Percentiles rank a stretch among this genome's conserved stretches.
phyloP scores from a whole-genome alignment of 2,329 filamentous ascomycete genomes.

The Epicoccum nigrum region DNA sequence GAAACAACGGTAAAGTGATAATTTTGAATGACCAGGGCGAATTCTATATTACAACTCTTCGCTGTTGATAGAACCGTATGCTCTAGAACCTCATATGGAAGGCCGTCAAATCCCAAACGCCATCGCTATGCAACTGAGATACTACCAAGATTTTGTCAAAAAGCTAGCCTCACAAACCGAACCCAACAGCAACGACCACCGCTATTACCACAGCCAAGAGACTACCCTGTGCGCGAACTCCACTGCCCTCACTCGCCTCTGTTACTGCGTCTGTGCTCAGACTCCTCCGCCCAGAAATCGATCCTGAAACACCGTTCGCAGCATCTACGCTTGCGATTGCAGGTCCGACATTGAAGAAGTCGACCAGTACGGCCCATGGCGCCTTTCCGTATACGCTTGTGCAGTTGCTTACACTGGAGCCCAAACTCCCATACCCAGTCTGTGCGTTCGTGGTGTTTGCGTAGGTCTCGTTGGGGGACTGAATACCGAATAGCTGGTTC shows the following conservation, averaged over 20 bases:
- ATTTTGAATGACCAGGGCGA: no score
- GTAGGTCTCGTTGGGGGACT: conserved; percentile 53
- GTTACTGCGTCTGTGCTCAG: conserved; percentile 29
- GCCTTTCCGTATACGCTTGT: conserved; percentile 65
- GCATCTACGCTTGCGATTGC: conserved; percentile 73
- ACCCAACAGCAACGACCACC: conserved; percentile 36
- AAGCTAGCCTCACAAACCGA: conserved; percentile 21
- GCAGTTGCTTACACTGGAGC: conserved; percentile 47
- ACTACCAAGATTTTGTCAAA: not conserved
- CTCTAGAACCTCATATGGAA: no score
- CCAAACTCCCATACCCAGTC: conserved; percentile 61
- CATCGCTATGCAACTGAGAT: conserved; percentile 6
- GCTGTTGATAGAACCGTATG: no score
- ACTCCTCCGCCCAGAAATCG: conserved; percentile 31
- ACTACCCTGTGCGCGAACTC: conserved; percentile 24
- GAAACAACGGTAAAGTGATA: no score
- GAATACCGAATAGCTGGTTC: conserved; percentile 51
- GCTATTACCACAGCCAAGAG: conserved; percentile 40
- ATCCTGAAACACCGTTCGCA: conserved; percentile 64
- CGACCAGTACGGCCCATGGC: conserved; percentile 78
- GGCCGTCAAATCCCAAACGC: conserved; percentile 11
- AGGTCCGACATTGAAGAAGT: conserved; percentile 77
- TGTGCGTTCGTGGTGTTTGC: conserved; percentile 71
- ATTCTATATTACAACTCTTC: no score
- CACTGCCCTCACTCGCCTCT: conserved; percentile 22